Evolutionary conservation across 495 filamentous ascomycete species (phyloP).

Genomic region (Glonium stellatum): DNA sequence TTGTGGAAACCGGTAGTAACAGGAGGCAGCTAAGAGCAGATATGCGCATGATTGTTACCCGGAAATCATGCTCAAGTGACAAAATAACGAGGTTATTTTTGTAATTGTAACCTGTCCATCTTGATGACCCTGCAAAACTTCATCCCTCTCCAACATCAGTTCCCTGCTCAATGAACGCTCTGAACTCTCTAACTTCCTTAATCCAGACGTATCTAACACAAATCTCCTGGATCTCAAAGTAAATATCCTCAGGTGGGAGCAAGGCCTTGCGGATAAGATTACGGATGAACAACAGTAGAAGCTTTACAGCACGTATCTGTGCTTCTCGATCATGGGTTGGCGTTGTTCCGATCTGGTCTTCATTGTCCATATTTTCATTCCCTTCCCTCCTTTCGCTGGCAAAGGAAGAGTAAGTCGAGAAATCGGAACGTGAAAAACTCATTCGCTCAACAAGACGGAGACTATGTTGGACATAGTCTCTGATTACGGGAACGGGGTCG

Average conservation of each 20-base stretch:
- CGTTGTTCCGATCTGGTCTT: neutral
- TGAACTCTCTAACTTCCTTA: slow-evolving; percentile 33
- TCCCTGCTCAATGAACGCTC: slow-evolving; percentile 7
- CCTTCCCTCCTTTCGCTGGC: slow-evolving; percentile 1
- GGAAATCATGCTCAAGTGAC: no score
- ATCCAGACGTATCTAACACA: slow-evolving; percentile 37
- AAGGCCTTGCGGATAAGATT: slow-evolving; percentile 33
- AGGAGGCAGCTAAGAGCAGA: no score
- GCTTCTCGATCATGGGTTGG: slow-evolving; percentile 17
- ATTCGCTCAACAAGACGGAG: slow-evolving; percentile 28
- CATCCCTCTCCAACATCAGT: neutral
- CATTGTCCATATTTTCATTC: neutral
- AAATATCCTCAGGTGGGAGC: slow-evolving; percentile 32
- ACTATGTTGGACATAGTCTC: slow-evolving; percentile 28
- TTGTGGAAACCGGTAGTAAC: no score
- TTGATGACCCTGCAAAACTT: neutral
- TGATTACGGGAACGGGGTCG: slow-evolving; percentile 19
- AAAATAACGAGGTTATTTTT: no score
- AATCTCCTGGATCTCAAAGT: slow-evolving; percentile 40
- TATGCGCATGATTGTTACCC: no score
- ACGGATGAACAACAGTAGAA: slow-evolving; percentile 38
- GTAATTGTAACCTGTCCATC: no score
- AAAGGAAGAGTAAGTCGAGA: slow-evolving; percentile 1
- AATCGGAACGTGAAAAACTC: slow-evolving; percentile 7
- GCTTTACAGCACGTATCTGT: slow-evolving; percentile 34